phyloP scores from a whole-genome alignment of 306 rosid genomes.

The Lathyrus sativus region DNA sequence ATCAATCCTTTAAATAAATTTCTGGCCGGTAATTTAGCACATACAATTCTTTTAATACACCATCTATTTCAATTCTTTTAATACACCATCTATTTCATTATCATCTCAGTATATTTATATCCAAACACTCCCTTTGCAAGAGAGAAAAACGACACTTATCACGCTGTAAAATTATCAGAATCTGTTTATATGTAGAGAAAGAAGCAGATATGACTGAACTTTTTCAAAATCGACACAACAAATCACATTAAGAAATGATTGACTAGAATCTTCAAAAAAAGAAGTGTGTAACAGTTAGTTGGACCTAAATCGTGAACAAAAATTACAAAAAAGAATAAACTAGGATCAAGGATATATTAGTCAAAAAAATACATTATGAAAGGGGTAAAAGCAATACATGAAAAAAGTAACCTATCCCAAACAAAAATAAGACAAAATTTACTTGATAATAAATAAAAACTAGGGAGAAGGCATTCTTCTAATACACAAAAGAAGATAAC shows the following conservation, averaged over 20 bases:
- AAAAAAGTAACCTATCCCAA: slow-evolving; percentile 15
- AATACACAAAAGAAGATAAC: slow-evolving; percentile 23
- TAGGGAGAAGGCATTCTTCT: slow-evolving; percentile 23
- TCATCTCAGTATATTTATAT: too few species aligned
- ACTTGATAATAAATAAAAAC: slow-evolving; percentile 29
- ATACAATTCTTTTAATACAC: too few species aligned
- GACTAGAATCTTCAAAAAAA: not conserved
- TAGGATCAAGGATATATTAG: slow-evolving; percentile 4
- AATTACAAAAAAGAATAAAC: slow-evolving; percentile 7
- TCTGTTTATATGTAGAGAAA: not conserved
- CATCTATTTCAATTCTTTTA: too few species aligned
- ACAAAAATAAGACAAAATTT: slow-evolving; percentile 21
- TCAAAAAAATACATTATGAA: slow-evolving; percentile 30
- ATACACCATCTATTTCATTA: too few species aligned
- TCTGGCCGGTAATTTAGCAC: too few species aligned
- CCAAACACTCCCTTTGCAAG: too few species aligned
- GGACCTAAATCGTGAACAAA: not conserved
- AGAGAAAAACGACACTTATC: too few species aligned
- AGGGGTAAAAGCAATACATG: slow-evolving; percentile 14
- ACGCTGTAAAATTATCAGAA: too few species aligned
- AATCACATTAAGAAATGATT: too few species aligned
- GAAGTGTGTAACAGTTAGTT: not conserved
- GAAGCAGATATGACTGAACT: not conserved
- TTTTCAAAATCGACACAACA: not conserved
- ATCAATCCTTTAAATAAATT: too few species aligned